These are phyloP conservation scores for Sugiyamaella castrensis DNA, from an alignment of 1,139 yeast genomes.

Conservation along the genomic window DNA sequence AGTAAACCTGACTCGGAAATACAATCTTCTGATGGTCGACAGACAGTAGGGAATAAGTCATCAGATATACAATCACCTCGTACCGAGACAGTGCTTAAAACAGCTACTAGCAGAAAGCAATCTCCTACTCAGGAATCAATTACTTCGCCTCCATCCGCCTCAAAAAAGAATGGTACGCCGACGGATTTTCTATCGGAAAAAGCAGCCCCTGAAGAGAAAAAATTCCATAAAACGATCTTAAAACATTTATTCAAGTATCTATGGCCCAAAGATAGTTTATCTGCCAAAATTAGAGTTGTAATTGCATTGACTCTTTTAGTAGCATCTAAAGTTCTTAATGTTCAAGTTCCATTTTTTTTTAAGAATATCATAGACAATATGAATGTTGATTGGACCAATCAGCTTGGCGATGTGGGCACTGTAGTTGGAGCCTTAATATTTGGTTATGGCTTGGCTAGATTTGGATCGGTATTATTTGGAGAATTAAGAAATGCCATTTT, in stretches of 20 bases:
- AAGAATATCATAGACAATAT: conserved; percentile 84
- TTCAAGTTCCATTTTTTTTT: conserved; percentile 94
- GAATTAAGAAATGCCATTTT: conserved; percentile 92
- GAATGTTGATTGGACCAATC: conserved; percentile 88
- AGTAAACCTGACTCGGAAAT: too few species aligned
- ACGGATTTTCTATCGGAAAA: conserved; percentile 6
- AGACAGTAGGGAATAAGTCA: too few species aligned
- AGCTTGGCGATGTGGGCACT: conserved; percentile 49
- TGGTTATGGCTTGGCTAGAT: conserved; percentile 91
- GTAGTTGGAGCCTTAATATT: conserved; percentile 71
- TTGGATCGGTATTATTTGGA: conserved; percentile 92
- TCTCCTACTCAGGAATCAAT: not conserved
- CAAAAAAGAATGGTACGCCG: not conserved
- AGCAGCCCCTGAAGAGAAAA: conserved; percentile 10
- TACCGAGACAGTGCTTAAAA: not conserved
- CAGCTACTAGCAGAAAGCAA: not conserved
- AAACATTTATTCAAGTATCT: conserved; percentile 59
- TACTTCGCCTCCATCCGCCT: not conserved
- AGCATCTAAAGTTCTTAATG: conserved; percentile 79
- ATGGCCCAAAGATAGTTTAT: conserved; percentile 79
- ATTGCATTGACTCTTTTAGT: conserved; percentile 71
- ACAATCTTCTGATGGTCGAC: too few species aligned
- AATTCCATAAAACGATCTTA: conserved; percentile 30
- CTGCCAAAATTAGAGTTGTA: conserved; percentile 71
- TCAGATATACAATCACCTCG: not conserved